Evolutionary conservation across 2,329 filamentous ascomycete genomes (phyloP).

Genomic region (Cladosporium sp.): DNA sequence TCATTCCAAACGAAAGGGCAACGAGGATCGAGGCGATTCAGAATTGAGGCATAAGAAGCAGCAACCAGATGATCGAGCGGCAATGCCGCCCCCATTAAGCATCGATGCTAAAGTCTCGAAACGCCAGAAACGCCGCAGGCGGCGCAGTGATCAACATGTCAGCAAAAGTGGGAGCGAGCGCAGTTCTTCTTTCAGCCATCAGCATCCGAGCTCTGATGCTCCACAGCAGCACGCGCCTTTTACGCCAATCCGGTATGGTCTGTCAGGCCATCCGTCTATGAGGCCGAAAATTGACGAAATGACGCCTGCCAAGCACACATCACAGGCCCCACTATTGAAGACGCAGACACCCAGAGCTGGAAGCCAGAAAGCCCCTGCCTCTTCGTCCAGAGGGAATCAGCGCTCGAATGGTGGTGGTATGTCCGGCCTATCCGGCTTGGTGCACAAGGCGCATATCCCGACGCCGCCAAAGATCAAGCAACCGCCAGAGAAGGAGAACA

Average conservation of each 20-base stretch:
- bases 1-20: background rate
- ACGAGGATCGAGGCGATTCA: background rate
- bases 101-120: background rate
- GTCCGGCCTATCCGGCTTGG: constrained; percentile 1
- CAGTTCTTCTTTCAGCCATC: constrained; percentile 1
- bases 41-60: background rate
- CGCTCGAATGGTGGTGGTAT: background rate
- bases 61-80: background rate
- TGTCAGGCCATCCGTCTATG: background rate
- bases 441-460: constrained; percentile 7
- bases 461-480: constrained; percentile 5
- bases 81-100: constrained; percentile 1
- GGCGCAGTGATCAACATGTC: background rate
- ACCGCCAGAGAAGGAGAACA: background rate
- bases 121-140: background rate
- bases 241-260: background rate
- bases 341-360: background rate
- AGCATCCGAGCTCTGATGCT: background rate
- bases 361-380: background rate
- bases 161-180: constrained; percentile 1
- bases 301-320: background rate
- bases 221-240: background rate
- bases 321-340: background rate
- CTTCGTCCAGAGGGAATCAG: background rate
- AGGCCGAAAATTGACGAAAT: background rate